Base-by-base conservation (phyloP, 1,139 yeast genomes). In the Nakaseomyces bracarensis region DNA sequence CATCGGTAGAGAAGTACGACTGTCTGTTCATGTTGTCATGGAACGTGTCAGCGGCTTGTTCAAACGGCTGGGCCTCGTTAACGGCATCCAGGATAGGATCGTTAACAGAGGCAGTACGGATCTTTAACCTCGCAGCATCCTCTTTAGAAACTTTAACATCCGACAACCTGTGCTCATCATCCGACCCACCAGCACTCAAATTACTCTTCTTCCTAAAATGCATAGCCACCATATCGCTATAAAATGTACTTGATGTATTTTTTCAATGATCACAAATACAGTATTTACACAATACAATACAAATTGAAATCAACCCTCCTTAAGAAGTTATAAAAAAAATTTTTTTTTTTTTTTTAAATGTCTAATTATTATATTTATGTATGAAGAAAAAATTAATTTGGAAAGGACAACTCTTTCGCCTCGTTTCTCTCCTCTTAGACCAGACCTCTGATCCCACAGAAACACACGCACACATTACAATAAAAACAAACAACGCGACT, bases 41-140 rank as follows among this genome's bases (percentile, higher is more conserved):
- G 39, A 52, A 54, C 10, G 57, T 47, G 37, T 53, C 61, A 1
- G 61, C 74, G n/a, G 82, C 82, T 58, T 82, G 84, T 64, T 91
- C 95, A 61, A 86, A 91, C 8, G 98, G 98, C 68, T 91, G 97
- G 14, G 84, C 91, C 64, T 89, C 96, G 58, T 82, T 87, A 42
- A 91, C 94, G 4, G 97, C 97, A 26, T 81, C 73, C 49, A 91
- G 69, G 47, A 89, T 82, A 20, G 96, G 96, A 65, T 87, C 96
- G 54, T 85, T 93, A 41, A 85, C 79, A 44, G 75, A 70, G 35
- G 74, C 74, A 2, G 75, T 67, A 49, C 77, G 71, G 62, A 75
- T 66, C 54, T 80, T 79, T 55, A 71, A 68, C 49, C 70, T 64
- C 42, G 65, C 66, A 41, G 66, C 69, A 48, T 70, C 74, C 7